Evolutionary conservation across 106 monocot genomes (phyloP), one percentile per base, ranked within the genome.

Genomic region (Hemerocallis citrina): DNA sequence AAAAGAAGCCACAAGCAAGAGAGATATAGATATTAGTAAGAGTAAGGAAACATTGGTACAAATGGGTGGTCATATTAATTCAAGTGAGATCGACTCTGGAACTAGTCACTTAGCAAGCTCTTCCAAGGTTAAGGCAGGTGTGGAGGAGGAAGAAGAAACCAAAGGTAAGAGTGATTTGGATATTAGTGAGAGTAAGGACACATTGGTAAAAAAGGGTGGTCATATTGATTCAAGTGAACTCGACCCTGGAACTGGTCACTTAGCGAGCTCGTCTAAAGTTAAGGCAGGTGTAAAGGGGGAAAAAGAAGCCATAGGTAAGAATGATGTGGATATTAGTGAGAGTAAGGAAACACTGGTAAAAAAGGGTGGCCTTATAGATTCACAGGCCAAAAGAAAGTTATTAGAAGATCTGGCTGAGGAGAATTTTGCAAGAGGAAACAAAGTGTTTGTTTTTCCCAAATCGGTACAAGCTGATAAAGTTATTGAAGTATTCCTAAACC

Each of bases 401-500:
- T 55, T 96, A 39, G 78, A 84, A 71, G 55, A 66, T 27, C 79
- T 96, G 64, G 84, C 90, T 7, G 57, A 79, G 20, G 54, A 77
- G 44, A 85, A 77, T 57, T 35, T 70, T 46, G 63, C 58, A 11
- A 69, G 50, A 2, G 91, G 84, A 36, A 72, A 61, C 39, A 84
- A 83, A 55, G 15, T 79, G 23, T 96, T 96, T 75, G 67, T 79
- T 63, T 79, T 61, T 64, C 96, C 96, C 49, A 62, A 79, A 68
- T 55, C 61, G 20, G 72, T 82, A 9, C 74, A 63, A 49, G 29
- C 83, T 35, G 71, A 77, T 65, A 57, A 72, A 37, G 58, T 40
- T 41, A 59, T 87, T 66, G 74, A 84, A 77, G 55, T 96, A 23
- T 96, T 81, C 55, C 63, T 96, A 39, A 81, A 96, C 37, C 72